Evolutionary conservation across 164 flowering plant species (phyloP), one percentile per base, ranked within the genome.

Genomic region (Umbellularia californica): DNA sequence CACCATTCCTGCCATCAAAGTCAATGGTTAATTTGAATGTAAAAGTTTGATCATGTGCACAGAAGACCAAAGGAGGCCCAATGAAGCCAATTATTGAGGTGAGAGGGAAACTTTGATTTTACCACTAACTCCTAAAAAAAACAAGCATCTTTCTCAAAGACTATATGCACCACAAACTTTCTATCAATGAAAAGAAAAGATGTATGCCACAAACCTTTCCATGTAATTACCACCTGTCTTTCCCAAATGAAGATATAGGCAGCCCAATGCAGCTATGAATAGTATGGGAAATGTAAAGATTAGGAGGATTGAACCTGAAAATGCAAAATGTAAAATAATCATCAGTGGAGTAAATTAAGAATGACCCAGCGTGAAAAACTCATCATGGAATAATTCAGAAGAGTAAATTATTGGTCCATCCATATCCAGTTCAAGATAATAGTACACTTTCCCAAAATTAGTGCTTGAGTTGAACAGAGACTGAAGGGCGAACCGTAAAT

Each of bases 161-260:
- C 55, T 35, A 2, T 35, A 35, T 7, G 19, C 10, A 69, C 58
- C 19, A 55, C 60, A 55, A 55, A 55, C 60, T 55, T 55, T 4
- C 5, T 55, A 11, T 28, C 28, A 35, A 1, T 3, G 30, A n/a
- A n/a, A 10, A 62, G 68, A 27, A 58, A 28, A 60, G 4, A 41
- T 11, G 3, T 17, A 67, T 67, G 20, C 27, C 3, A n/a, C 58
- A 15, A 20, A 72, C 75, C 55, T 35, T 25, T 50, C 58, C 2
- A 24, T 22, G n/a, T 35, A 41, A 15, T 66, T 51, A n/a, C 63
- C 60, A 50, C 47, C n/a, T 65, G 81, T 85, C 63, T 81, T 84
- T 13, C 83, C 83, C 72, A 91, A 41, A 82, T 93, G 95, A 51
- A 86, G 90, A 80, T 89, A 89, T 0, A 91, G 28, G 79, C 88